Evolutionary conservation across 192 early-diverging fungal genomes (phyloP).

Genomic region (Coemansia aciculifera): DNA sequence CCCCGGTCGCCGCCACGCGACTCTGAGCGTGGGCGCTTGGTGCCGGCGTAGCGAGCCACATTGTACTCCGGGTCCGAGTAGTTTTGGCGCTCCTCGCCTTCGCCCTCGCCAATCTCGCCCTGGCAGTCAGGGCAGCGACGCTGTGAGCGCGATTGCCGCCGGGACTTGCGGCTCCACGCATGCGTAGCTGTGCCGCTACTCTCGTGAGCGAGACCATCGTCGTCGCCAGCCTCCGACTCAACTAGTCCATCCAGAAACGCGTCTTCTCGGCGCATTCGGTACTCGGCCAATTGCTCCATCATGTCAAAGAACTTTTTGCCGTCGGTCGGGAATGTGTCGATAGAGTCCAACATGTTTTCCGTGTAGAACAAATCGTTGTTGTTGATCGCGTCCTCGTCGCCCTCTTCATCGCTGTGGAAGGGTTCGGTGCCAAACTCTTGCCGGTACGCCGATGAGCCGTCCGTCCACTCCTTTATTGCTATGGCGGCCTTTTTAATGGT

Average conservation of each 20-base stretch:
- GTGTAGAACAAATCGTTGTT: conserved; percentile 55
- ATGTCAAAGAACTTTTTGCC: conserved; percentile 94
- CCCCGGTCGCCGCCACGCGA: conserved; percentile 2
- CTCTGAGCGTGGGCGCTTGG: conserved; percentile 33
- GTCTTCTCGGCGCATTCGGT: conserved; percentile 80
- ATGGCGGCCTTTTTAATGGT: conserved; percentile 9
- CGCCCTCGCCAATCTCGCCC: conserved; percentile 42
- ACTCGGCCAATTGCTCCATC: conserved; percentile 93
- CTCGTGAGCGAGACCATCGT: conserved; percentile 52
- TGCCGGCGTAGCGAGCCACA: conserved; percentile 6
- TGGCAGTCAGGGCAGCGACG: conserved; percentile 48
- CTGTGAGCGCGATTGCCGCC: conserved; percentile 11
- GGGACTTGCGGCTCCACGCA: conserved; percentile 1
- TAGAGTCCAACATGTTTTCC: conserved; percentile 42
- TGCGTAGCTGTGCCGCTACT: conserved; percentile 39
- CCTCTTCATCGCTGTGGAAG: conserved; percentile 7
- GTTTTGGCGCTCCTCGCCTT: conserved; percentile 24
- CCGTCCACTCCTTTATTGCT: conserved; percentile 18
- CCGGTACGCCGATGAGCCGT: conserved; percentile 8
- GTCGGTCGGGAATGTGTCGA: conserved; percentile 66
- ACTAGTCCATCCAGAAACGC: conserved; percentile 41
- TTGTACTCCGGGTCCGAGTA: conserved; percentile 22
- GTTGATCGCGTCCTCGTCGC: conserved; percentile 10
- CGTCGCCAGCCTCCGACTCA: conserved; percentile 39
- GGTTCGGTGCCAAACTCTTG: conserved; percentile 15